Base-by-base conservation (phyloP, 2,329 filamentous ascomycete species). In the Plenodomus biglobosus region DNA sequence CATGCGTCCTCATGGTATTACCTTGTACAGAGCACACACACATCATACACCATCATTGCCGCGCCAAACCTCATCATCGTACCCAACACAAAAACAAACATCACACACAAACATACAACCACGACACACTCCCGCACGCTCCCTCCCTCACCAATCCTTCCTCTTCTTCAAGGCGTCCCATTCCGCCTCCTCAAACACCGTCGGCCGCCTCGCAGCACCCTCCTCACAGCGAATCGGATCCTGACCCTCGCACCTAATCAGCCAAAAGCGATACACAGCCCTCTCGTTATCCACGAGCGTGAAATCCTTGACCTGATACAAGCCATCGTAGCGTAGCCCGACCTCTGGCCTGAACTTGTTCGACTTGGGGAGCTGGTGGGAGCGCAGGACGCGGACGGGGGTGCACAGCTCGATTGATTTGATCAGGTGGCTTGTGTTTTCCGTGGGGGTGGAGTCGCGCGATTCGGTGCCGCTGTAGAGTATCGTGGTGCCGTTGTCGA, bases 241-340 rank as follows among this genome's bases (percentile, higher is more conserved):
- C 53, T 83, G 79, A 0, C 67, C 75, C 3, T 57, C 20, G 2
- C 69, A 43, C 1, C 82, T 68, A 34, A 68, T 59, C 5, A 85
- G 64, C 8, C 64, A 68, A 63, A 85, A 85, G 1, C 71, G 65
- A 57, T 79, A 73, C 17, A 74, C 71, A 2, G 73, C 71, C n/a
- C 70, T 74, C 11, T 61, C 56, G 3, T 55, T 27, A 44, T 82
- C 73, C 1, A 77, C 30, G 0, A 73, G 44, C 49, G 75, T 61
- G 40, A 69, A 71, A 2, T 48, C 59, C 0, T 65, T 67, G 4
- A 84, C 75, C 5, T 68, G 59, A 52, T 85, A 85, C 0, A 84
- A 61, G 0, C 82, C 82, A 60, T 85, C 81, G 43, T 84, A 84
- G 1, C 82, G 68, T n/a, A 80, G 71, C 0, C 81, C 81, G 8